These are phyloP conservation scores for Dysphania ambrosioides DNA, from an alignment of 148 eudicot species.

Conservation along the genomic window DNA sequence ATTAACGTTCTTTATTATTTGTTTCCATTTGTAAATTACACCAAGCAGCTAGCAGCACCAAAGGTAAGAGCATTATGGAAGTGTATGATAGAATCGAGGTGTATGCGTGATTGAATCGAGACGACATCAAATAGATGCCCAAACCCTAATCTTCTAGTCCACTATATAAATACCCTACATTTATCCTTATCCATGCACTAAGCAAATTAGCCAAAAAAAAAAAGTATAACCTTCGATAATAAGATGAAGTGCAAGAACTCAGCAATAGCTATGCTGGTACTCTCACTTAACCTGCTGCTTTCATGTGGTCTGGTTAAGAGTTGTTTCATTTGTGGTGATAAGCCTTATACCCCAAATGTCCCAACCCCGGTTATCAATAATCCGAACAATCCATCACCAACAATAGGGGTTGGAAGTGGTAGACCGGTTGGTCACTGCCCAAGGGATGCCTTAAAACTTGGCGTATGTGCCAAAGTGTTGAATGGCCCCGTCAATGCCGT, in stretches of 20 bases:
- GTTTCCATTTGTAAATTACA: background rate
- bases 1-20: background rate
- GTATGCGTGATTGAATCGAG: too few relatives aligned
- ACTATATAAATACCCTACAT: background rate
- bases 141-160: background rate
- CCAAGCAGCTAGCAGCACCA: background rate
- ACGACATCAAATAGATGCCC: too few relatives aligned
- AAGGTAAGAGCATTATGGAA: too few relatives aligned
- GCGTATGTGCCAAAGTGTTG: constrained; percentile 44
- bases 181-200: background rate
- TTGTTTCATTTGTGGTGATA: constrained; percentile 26
- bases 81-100: too few relatives aligned
- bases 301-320: constrained; percentile 31
- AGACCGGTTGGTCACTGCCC: constrained; percentile 31
- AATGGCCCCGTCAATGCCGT: constrained; percentile 34
- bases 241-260: constrained; percentile 5
- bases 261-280: constrained; percentile 21
- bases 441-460: constrained; percentile 49
- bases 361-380: background rate
- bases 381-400: constrained; percentile 17
- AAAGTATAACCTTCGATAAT: background rate
- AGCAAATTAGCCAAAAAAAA: background rate
- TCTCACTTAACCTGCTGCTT: constrained; percentile 35
- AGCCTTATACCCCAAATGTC: constrained; percentile 11
- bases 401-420: background rate